A percentile compares a stretch with the other conserved stretches of the same genome.
These are phyloP conservation scores for Zasmidium cellare DNA, from an alignment of 2,329 filamentous ascomycete genomes.

Conservation along the genomic window DNA sequence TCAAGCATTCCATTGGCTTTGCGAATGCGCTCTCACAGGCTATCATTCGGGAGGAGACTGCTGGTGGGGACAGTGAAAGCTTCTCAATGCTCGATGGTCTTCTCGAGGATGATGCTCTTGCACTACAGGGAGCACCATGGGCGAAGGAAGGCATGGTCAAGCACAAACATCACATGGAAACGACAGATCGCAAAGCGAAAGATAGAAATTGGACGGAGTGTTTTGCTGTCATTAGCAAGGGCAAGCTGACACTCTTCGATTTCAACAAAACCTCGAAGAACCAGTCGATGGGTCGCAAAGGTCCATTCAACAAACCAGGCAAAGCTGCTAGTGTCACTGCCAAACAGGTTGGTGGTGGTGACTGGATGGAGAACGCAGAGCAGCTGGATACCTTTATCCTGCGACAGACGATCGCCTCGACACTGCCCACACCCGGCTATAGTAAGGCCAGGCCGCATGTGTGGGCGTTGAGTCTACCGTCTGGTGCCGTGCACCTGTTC, in stretches of 20 bases:
- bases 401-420: constrained; percentile 86
- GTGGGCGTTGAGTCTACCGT: constrained; percentile 89
- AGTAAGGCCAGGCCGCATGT: constrained; percentile 88
- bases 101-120: constrained; percentile 88
- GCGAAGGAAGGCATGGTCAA: constrained; percentile 94
- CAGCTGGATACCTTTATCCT: constrained; percentile 84
- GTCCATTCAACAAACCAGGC: constrained; percentile 35
- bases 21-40: constrained; percentile 95
- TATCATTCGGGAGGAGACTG: constrained; percentile 84
- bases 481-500: constrained; percentile 95
- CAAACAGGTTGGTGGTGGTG: constrained; percentile 84
- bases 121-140: constrained; percentile 93
- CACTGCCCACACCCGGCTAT: constrained; percentile 87
- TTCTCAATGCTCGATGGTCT: constrained; percentile 45
- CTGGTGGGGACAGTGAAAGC: constrained; percentile 40
- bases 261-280: constrained; percentile 71
- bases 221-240: constrained; percentile 94
- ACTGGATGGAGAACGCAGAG: constrained; percentile 97
- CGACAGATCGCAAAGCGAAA: constrained; percentile 86
- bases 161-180: constrained; percentile 94
- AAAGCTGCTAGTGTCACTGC: constrained; percentile 48
- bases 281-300: constrained; percentile 35
- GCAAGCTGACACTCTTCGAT: constrained; percentile 89
- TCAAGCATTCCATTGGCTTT: constrained; percentile 95
- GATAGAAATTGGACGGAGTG: constrained; percentile 93